Conservation (phyloP, 208 protist species). For the Borovskyia barvae region DNA sequence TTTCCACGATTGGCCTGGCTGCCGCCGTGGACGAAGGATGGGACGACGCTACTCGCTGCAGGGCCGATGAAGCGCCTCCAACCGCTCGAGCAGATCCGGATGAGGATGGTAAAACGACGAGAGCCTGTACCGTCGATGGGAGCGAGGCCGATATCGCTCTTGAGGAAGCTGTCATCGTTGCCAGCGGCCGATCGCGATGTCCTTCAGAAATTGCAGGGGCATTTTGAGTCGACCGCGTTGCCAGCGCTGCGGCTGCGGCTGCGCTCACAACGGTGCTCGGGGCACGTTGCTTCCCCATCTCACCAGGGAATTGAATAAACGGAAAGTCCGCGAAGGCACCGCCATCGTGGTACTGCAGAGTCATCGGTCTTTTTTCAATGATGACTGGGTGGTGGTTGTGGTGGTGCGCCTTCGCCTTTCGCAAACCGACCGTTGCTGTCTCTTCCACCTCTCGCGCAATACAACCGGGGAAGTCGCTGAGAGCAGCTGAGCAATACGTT, state of each 20-base stretch:
- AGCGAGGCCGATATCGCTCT: no score
- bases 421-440: no score
- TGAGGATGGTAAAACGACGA: neutral
- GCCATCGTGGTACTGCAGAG: slow-evolving; percentile 46
- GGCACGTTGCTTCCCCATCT: slow-evolving; percentile 37
- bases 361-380: neutral
- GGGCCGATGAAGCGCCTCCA: neutral
- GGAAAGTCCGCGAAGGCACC: slow-evolving; percentile 65
- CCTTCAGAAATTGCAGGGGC: no score
- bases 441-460: no score
- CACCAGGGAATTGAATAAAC: slow-evolving; percentile 63
- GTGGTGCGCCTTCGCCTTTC: no score
- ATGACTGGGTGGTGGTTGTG: neutral
- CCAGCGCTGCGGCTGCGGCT: neutral
- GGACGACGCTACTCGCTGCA: no score
- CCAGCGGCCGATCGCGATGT: no score
- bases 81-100: neutral
- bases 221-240: no score
- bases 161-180: no score
- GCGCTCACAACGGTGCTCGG: slow-evolving; percentile 6
- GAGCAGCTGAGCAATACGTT: no score
- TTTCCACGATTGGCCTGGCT: neutral
- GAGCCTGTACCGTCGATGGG: no score
- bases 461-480: no score
- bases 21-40: neutral